These are phyloP conservation scores for Bremia lactucae DNA, from an alignment of 352 stramenopile species.

Conservation along the genomic window DNA sequence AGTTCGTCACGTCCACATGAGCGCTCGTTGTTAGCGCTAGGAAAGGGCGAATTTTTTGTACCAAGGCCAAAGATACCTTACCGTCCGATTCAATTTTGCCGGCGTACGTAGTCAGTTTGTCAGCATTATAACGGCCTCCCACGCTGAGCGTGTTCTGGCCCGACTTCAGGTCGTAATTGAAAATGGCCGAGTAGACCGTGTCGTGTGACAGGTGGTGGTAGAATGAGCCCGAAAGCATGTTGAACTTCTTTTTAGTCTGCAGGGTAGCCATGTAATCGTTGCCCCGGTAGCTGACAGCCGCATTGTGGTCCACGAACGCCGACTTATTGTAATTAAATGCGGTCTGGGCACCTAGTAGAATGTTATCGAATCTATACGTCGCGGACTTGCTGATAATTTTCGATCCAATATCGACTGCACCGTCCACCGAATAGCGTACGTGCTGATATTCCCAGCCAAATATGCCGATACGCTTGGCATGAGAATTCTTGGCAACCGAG, in stretches of 20 bases:
- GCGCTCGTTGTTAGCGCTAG: slow-evolving; percentile 66
- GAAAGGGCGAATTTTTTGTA: slow-evolving; percentile 71
- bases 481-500: slow-evolving; percentile 65
- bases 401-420: slow-evolving; percentile 63
- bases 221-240: slow-evolving; percentile 63
- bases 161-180: slow-evolving; percentile 81
- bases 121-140: slow-evolving; percentile 63
- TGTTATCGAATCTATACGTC: not conserved
- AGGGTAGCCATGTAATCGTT: slow-evolving; percentile 59
- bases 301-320: slow-evolving; percentile 66
- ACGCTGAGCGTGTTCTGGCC: slow-evolving; percentile 70
- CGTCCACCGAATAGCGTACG: slow-evolving; percentile 56
- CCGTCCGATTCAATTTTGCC: slow-evolving; percentile 80
- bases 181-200: slow-evolving; percentile 63
- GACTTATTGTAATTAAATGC: slow-evolving; percentile 80
- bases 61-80: slow-evolving; percentile 61
- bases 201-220: slow-evolving; percentile 72
- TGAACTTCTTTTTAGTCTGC: slow-evolving; percentile 79
- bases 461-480: slow-evolving; percentile 57
- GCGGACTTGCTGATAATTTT: slow-evolving; percentile 35
- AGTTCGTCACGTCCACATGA: slow-evolving; percentile 81
- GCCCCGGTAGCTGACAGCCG: slow-evolving; percentile 58
- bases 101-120: slow-evolving; percentile 66
- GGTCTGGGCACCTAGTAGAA: slow-evolving; percentile 41
- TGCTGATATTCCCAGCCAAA: slow-evolving; percentile 77